These are phyloP conservation scores for Fusarium tuaranense DNA, from an alignment of 2,329 filamentous ascomycete species.

Conservation along the genomic window DNA sequence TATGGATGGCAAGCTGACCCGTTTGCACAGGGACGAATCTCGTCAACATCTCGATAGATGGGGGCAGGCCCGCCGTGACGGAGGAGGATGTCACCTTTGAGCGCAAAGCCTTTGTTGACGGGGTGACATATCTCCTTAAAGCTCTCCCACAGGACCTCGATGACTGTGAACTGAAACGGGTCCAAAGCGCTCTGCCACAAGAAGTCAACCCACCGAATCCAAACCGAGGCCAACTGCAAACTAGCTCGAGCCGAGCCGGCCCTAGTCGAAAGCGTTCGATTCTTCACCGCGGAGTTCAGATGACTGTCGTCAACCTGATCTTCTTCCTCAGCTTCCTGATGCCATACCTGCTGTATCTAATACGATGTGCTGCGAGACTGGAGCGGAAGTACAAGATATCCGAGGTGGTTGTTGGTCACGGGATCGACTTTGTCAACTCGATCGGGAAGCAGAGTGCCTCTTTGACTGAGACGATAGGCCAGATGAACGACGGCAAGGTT, in stretches of 20 bases:
- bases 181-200: constrained; percentile 43
- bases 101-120: constrained; percentile 73
- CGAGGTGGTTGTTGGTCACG: constrained; percentile 76
- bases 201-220: constrained; percentile 17
- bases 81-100: constrained; percentile 51
- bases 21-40: constrained; percentile 41
- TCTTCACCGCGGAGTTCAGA: constrained; percentile 69
- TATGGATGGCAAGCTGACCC: constrained; percentile 1
- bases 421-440: constrained; percentile 69
- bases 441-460: constrained; percentile 70
- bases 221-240: constrained; percentile 1
- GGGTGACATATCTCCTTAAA: constrained; percentile 72
- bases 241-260: not conserved
- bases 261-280: constrained; percentile 55
- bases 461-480: constrained; percentile 64
- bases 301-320: constrained; percentile 68
- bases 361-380: constrained; percentile 67
- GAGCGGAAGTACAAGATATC: constrained; percentile 77
- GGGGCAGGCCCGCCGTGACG: constrained; percentile 39
- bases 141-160: constrained; percentile 70
- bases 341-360: constrained; percentile 68
- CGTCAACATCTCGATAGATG: constrained; percentile 44
- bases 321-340: constrained; percentile 70
- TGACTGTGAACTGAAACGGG: constrained; percentile 61
- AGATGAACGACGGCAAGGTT: constrained; percentile 73